A percentile compares a stretch with the other conserved stretches of the same genome.
These are phyloP conservation scores for Citropsis articulata DNA, from an alignment of 345 rosid genomes.

Conservation along the genomic window DNA sequence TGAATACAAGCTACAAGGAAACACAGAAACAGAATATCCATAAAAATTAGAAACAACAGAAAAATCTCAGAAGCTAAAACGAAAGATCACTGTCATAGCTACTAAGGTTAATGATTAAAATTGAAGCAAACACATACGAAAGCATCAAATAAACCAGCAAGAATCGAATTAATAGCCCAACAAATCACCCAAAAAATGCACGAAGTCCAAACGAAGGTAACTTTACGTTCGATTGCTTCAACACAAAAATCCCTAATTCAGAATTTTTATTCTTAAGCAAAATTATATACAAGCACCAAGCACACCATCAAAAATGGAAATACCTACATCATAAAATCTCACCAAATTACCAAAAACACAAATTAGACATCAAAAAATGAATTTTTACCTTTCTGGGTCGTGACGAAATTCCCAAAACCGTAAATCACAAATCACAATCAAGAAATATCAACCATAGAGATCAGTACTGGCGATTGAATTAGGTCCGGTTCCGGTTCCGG, in stretches of 20 bases:
- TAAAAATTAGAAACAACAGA: neutral
- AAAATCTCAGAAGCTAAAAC: neutral
- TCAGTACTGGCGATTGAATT: neutral
- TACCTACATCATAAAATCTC: neutral
- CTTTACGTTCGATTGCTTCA: neutral
- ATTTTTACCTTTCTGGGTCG: slow-evolving; percentile 5
- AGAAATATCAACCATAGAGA: neutral
- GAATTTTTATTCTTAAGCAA: neutral
- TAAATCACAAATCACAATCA: neutral
- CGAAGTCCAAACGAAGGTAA: neutral
- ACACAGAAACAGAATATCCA: neutral
- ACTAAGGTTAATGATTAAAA: neutral
- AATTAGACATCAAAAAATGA: neutral
- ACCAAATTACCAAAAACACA: neutral
- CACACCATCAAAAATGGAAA: neutral
- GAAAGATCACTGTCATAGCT: neutral
- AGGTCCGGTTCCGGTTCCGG: neutral
- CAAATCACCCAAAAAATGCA: neutral
- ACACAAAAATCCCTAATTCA: neutral
- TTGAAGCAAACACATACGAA: neutral
- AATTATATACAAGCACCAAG: neutral
- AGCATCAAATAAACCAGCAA: neutral
- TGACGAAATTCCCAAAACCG: neutral
- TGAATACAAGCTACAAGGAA: neutral
- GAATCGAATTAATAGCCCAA: neutral